Percentiles rank a stretch among this genome's conserved stretches.
Conservation (phyloP, 352 stramenopile species). For the Globisporangium uncinulatum region DNA sequence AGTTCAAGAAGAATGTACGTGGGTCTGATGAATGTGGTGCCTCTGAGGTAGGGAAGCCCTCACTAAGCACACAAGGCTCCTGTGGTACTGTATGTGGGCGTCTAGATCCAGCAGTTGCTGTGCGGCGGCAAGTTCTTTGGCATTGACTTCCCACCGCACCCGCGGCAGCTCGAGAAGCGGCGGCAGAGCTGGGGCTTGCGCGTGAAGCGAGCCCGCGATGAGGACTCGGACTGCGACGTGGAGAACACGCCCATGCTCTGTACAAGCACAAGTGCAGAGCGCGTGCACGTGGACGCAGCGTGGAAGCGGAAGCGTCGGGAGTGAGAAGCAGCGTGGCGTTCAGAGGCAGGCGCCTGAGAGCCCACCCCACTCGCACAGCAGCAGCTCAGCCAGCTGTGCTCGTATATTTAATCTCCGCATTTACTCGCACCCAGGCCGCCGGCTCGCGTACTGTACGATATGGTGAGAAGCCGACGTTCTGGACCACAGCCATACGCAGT, state of each 20-base stretch:
- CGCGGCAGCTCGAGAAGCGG: slow-evolving; percentile 49
- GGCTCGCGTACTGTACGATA: too few species aligned
- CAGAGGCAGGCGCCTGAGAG: too few species aligned
- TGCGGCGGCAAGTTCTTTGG: slow-evolving; percentile 56
- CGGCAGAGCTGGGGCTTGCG: slow-evolving; percentile 40
- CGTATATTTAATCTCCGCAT: too few species aligned
- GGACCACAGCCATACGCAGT: too few species aligned
- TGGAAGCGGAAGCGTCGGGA: slow-evolving; percentile 67
- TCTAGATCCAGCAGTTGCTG: slow-evolving; percentile 50
- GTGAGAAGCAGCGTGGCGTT: slow-evolving; percentile 7
- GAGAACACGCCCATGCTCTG: slow-evolving; percentile 19
- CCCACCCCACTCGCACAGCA: too few species aligned
- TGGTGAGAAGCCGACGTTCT: too few species aligned
- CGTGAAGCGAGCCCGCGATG: slow-evolving; percentile 45
- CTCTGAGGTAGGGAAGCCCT: not conserved
- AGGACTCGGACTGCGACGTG: slow-evolving; percentile 32
- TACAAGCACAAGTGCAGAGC: slow-evolving; percentile 6
- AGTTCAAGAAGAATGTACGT: slow-evolving; percentile 40
- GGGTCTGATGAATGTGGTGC: not conserved
- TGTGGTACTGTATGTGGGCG: not conserved
- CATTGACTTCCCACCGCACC: slow-evolving; percentile 54
- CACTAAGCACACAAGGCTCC: not conserved
- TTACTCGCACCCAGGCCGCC: too few species aligned
- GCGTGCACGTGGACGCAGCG: slow-evolving; percentile 28
- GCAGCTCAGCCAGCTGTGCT: too few species aligned